Evolutionary conservation across 495 filamentous ascomycete genomes (phyloP), one percentile per base, ranked within the genome.

Genomic region (Cudoniella acicularis): DNA sequence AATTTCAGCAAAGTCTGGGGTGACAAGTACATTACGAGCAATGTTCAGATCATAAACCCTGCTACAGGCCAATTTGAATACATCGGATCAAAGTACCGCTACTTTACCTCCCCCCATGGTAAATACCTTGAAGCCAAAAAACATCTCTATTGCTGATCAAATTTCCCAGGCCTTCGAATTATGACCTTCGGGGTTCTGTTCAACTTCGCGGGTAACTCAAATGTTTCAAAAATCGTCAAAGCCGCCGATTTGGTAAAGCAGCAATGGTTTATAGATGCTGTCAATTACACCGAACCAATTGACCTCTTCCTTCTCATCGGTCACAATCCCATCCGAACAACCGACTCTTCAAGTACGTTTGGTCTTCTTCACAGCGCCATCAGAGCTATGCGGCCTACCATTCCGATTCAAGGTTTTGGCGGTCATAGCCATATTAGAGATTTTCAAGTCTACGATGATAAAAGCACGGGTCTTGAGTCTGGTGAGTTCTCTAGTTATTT

Each of bases 111-210:
- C 85, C 6, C 23, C 87, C 56, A 74, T 77, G 20, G 73, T 81
- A 52, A n/a, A n/a, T n/a, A n/a, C n/a, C n/a, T n/a, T n/a, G n/a
- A n/a, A n/a, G n/a, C n/a, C n/a, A n/a, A n/a, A n/a, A n/a, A n/a
- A n/a, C n/a, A n/a, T n/a, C n/a, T n/a, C n/a, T n/a, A n/a, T n/a
- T n/a, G n/a, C n/a, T n/a, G n/a, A 85, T 83, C 1, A 80, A 83
- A 10, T 85, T 62, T n/a, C n/a, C n/a, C n/a, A 78, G 82, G 57
- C 79, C 88, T 94, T 55, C 84, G 87, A 23, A 85, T 98, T 59
- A 78, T 91, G 41, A 87, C 91, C 1, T 90, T 98, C 67, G 93
- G 94, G 24, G 96, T 97, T 65, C 75, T 98, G 2, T 98, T 92
- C 71, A 83, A 98, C 72, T 98, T 98, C 66, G 87, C 77, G 6